Conservation (phyloP, 768 basidiomycete species). For the Phylloporus rhodoxanthus region DNA sequence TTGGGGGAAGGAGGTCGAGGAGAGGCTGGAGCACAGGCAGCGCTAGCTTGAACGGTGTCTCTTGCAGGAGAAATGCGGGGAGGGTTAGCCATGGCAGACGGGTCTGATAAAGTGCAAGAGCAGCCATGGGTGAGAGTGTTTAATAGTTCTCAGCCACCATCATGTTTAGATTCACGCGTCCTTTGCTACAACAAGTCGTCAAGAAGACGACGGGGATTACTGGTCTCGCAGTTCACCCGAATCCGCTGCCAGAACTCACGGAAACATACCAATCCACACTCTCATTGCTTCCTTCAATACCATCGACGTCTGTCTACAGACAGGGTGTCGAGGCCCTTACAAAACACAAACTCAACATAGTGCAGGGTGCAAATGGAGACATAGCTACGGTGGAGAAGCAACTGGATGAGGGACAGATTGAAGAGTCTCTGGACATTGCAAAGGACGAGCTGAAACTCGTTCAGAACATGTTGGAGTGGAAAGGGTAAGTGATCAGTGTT, state of each 20-base stretch:
- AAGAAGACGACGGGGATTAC: slow-evolving; percentile 84
- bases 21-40: slow-evolving; percentile 43
- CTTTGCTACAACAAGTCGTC: slow-evolving; percentile 54
- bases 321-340: slow-evolving; percentile 84
- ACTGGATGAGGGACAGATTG: slow-evolving; percentile 81
- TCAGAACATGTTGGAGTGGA: slow-evolving; percentile 89
- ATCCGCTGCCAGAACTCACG: slow-evolving; percentile 75
- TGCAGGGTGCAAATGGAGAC: slow-evolving; percentile 65
- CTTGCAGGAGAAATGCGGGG: slow-evolving; percentile 13
- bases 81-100: slow-evolving; percentile 24
- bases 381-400: slow-evolving; percentile 63
- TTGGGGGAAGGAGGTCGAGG: slow-evolving; percentile 76
- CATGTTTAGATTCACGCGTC: slow-evolving; percentile 77
- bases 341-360: slow-evolving; percentile 68
- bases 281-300: slow-evolving; percentile 58
- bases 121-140: slow-evolving; percentile 37
- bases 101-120: slow-evolving; percentile 33
- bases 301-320: slow-evolving; percentile 81
- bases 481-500: slow-evolving; percentile 61
- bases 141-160: no score
- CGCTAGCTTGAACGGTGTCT: slow-evolving; percentile 30
- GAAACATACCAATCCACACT: slow-evolving; percentile 78
- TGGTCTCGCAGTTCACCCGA: slow-evolving; percentile 77
- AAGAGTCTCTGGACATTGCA: slow-evolving; percentile 78
- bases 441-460: slow-evolving; percentile 74